A percentile compares a stretch with the other conserved stretches of the same genome.
Evolutionary conservation across 345 rosid genomes (phyloP).

Genomic region (Heritiera fomes): DNA sequence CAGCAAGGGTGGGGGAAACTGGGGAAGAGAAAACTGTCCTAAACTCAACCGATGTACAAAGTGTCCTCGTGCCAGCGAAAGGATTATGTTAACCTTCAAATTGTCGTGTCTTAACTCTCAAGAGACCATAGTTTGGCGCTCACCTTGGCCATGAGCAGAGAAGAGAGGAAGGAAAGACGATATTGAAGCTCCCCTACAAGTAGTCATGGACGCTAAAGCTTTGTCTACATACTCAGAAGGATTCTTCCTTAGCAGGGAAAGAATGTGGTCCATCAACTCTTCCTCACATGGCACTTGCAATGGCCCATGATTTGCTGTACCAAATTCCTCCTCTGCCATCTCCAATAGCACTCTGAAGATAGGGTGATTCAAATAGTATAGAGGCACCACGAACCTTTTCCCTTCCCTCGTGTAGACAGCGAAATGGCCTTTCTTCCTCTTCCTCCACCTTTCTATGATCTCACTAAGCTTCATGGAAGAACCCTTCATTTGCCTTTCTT

Average conservation of each 20-base stretch:
- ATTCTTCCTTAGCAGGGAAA: slow-evolving; percentile 36
- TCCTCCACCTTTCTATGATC: slow-evolving; percentile 45
- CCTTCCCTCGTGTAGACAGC: slow-evolving; percentile 55
- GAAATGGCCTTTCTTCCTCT: slow-evolving; percentile 53
- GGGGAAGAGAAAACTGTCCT: background rate
- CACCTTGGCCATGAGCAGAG: slow-evolving; percentile 23
- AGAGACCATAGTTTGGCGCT: slow-evolving; percentile 36
- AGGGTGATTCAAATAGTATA: slow-evolving; percentile 51
- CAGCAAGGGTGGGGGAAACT: background rate
- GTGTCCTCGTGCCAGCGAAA: background rate
- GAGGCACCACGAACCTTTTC: slow-evolving; percentile 50
- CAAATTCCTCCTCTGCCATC: slow-evolving; percentile 42
- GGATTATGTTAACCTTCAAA: background rate
- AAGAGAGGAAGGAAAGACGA: slow-evolving; percentile 37
- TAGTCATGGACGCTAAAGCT: slow-evolving; percentile 31
- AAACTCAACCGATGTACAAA: background rate
- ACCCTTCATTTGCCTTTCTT: slow-evolving; percentile 18
- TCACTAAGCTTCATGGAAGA: slow-evolving; percentile 40
- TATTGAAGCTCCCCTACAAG: slow-evolving; percentile 35
- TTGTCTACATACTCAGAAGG: slow-evolving; percentile 31
- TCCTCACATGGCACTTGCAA: slow-evolving; percentile 53
- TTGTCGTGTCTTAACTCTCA: background rate
- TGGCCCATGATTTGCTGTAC: slow-evolving; percentile 45
- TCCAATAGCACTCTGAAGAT: slow-evolving; percentile 52
- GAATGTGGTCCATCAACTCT: slow-evolving; percentile 44